Base-by-base conservation (phyloP, 2,329 filamentous ascomycete species). In the Aspergillus aculeatinus region DNA sequence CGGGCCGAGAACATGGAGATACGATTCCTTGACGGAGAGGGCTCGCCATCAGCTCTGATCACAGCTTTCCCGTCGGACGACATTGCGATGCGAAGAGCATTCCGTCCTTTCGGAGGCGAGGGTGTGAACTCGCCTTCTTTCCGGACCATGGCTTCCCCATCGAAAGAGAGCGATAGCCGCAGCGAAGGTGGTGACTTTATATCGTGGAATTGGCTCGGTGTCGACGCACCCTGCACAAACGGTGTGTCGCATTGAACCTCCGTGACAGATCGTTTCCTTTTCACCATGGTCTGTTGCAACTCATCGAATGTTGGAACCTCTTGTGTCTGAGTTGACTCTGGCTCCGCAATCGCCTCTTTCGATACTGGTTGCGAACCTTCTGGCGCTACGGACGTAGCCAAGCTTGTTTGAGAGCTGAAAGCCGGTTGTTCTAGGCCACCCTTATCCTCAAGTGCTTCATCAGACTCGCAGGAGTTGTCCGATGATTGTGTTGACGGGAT, bases 51-150 rank as follows among this genome's bases (percentile, higher is more conserved):
- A 16, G 85, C 86, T 23, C 93, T 86, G 55, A 97, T 82, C 69
- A 94, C 89, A n/a, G 94, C 94, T 71, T 93, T 94, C 66, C 94
- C 94, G 70, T 97, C 92, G 33, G 93, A 83, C 19, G 91, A 95
- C 70, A 95, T 87, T 1, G 91, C 92, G 29, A 97, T 82, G 52
- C 92, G 88, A 59, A 96, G 83, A 29, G 85, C 83, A 52, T 76
- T 74, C 31, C 75, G 70, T 54, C 75, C 65, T 60, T 78, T 76
- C 23, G 76, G 73, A 29, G 75, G 75, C 5, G 76, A 77, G 14
- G 77, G 75, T 1, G 76, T 77, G 55, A 72, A 65, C 63, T 79
- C 75, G 35, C 70, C 73, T 59, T 76, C 70, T 56, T 73, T 74
- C 21, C 72, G 67, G 12, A 77, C 71, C 65, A 75, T 71, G 11